phyloP scores from a whole-genome alignment of 805 yeast species.

The Yamadazyma phyllophila region DNA sequence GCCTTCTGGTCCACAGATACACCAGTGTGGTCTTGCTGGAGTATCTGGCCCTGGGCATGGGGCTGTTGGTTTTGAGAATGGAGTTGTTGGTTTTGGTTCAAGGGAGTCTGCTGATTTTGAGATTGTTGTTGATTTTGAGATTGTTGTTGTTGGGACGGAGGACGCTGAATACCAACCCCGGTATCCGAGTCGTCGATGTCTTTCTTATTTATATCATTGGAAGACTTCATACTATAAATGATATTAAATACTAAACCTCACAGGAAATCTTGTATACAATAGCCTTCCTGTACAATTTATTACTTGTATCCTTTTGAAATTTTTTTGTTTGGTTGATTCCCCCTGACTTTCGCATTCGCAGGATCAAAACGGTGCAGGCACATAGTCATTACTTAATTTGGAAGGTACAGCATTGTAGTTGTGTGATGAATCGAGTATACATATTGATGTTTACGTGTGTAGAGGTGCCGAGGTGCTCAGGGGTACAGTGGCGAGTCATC shows the following conservation, averaged over 20 bases:
- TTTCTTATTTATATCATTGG: not conserved
- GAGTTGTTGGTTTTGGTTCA: not conserved
- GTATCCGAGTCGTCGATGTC: not conserved
- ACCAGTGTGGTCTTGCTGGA: not conserved
- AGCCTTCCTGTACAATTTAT: constrained; percentile 8
- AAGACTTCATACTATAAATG: not conserved
- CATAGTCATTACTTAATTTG: not conserved
- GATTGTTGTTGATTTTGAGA: not conserved
- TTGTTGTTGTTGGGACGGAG: constrained; percentile 1
- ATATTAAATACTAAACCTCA: constrained; percentile 1
- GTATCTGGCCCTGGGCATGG: not conserved
- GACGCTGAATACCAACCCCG: not conserved
- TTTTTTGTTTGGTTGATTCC: constrained; percentile 1
- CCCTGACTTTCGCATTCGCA: constrained; percentile 3
- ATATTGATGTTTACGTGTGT: too few relatives aligned
- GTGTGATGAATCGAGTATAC: too few relatives aligned
- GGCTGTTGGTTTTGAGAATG: constrained; percentile 1
- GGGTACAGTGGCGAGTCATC: too few relatives aligned
- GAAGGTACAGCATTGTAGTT: not conserved
- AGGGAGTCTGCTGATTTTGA: constrained; percentile 1
- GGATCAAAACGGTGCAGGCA: constrained; percentile 1
- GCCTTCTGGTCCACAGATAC: not conserved
- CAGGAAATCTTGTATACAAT: constrained; percentile 11
- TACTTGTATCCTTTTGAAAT: constrained; percentile 5
- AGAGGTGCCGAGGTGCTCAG: too few relatives aligned